phyloP scores from a whole-genome alignment of 805 yeast genomes.

The Candida insectorum region DNA sequence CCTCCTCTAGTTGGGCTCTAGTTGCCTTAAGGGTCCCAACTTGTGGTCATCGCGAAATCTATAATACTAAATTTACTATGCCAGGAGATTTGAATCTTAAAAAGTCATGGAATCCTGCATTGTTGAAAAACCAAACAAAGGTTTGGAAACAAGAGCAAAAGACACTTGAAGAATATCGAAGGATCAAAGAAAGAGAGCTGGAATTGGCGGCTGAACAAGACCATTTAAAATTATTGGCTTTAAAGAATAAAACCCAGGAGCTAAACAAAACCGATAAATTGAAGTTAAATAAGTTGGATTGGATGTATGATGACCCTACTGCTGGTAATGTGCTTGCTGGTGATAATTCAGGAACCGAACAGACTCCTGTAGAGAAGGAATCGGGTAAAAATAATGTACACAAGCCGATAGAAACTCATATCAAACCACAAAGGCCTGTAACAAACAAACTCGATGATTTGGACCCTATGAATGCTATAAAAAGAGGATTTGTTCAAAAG shows the following conservation, averaged over 20 bases:
- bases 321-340: conserved; percentile 23
- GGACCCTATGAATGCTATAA: conserved; percentile 7
- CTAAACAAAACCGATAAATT: conserved; percentile 33
- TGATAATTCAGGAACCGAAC: too few species aligned
- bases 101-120: conserved; percentile 95
- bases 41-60: background rate
- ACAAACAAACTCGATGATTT: conserved; percentile 3
- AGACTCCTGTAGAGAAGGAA: too few species aligned
- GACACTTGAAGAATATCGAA: conserved; percentile 64
- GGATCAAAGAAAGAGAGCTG: conserved; percentile 57
- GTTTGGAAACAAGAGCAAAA: conserved; percentile 84
- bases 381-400: too few species aligned
- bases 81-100: conserved; percentile 84
- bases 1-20: too few species aligned
- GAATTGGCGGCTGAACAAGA: conserved; percentile 66
- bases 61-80: conserved; percentile 69
- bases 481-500: background rate
- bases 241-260: conserved; percentile 40
- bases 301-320: conserved; percentile 77
- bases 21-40: background rate
- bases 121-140: conserved; percentile 77
- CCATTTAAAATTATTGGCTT: conserved; percentile 48
- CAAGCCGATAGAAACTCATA: conserved; percentile 3
- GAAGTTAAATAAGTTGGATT: conserved; percentile 53
- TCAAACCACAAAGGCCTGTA: background rate